Conservation (phyloP, 345 rosid genomes). For the Gossypium mustelinum region DNA sequence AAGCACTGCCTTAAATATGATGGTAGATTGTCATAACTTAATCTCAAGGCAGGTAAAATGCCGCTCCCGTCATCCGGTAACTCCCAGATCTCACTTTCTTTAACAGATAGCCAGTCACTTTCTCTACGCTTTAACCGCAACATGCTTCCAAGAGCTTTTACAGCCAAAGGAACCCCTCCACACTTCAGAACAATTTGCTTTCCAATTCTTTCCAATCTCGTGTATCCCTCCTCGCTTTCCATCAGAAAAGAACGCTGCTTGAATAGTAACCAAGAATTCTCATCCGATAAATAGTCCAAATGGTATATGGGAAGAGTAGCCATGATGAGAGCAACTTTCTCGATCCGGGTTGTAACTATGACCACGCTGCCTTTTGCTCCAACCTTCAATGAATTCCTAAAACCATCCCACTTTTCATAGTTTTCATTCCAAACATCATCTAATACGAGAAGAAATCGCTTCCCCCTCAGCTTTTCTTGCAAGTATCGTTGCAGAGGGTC, state of each 20-base stretch:
- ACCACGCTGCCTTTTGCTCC: background rate
- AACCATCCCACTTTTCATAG: conserved; percentile 11
- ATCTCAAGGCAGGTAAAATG: conserved; percentile 8
- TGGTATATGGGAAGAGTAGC: conserved; percentile 5
- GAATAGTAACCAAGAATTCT: conserved; percentile 11
- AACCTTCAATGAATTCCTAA: background rate
- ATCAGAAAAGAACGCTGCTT: conserved; percentile 9
- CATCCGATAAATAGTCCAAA: conserved; percentile 2
- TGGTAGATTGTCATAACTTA: conserved; percentile 16
- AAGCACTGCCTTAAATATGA: conserved; percentile 14
- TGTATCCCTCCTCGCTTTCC: background rate
- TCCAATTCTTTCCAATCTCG: background rate
- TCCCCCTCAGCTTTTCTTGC: background rate
- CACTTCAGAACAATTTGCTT: conserved; percentile 21
- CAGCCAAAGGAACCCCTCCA: conserved; percentile 5
- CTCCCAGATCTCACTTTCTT: conserved; percentile 30
- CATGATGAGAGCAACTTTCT: conserved; percentile 16
- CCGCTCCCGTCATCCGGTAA: background rate
- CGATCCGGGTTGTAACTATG: conserved; percentile 13
- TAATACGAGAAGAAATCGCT: conserved; percentile 11
- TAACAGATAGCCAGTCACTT: conserved; percentile 18
- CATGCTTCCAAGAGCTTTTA: background rate
- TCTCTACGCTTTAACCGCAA: background rate
- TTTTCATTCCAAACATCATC: conserved; percentile 21
- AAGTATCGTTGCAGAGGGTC: conserved; percentile 14